Conservation (phyloP, 2,329 filamentous ascomycete genomes). For the Colletotrichum sp. region DNA sequence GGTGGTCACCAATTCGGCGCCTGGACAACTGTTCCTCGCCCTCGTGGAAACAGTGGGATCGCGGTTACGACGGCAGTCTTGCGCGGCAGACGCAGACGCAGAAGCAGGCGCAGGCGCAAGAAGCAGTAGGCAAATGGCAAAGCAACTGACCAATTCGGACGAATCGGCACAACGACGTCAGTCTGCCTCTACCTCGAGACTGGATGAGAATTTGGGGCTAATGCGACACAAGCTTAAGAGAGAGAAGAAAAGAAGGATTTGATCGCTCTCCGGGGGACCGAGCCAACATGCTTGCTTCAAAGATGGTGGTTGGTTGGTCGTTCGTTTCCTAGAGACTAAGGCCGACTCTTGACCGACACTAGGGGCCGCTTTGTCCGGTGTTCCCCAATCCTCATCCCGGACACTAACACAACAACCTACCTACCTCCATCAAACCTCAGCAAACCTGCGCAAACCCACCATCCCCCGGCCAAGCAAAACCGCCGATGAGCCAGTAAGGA, state of each 20-base stretch:
- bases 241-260: background rate
- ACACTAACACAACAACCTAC: background rate
- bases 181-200: background rate
- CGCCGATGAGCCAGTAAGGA: background rate
- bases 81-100: background rate
- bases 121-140: background rate
- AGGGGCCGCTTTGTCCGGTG: slow-evolving; percentile 12
- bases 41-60: background rate
- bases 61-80: background rate
- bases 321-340: background rate
- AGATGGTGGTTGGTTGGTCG: slow-evolving; percentile 1
- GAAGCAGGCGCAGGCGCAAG: background rate
- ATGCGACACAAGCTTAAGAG: background rate
- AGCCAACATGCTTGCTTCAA: background rate
- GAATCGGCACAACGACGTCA: background rate
- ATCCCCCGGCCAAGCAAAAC: background rate
- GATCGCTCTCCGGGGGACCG: background rate
- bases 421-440: background rate
- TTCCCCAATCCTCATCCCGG: slow-evolving; percentile 21
- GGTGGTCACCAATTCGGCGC: background rate
- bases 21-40: background rate
- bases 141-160: background rate
- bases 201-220: background rate
- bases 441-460: background rate
- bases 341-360: slow-evolving; percentile 4